phyloP scores from a whole-genome alignment of 352 stramenopile genomes.

The Phytopythium litorale region DNA sequence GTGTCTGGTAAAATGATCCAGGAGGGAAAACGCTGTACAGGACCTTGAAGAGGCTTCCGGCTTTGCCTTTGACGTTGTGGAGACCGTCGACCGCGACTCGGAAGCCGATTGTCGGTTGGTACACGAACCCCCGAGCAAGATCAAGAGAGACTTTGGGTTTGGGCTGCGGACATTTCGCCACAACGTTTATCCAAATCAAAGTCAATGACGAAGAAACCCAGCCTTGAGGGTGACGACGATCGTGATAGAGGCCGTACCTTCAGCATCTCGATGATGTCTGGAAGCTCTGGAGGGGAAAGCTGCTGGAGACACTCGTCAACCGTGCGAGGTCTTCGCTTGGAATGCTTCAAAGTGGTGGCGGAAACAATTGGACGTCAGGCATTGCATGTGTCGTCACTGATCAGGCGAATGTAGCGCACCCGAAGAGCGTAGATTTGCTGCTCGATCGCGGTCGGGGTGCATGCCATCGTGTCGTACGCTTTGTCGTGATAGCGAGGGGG shows the following conservation, averaged over 20 bases:
- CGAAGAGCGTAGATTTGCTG: slow-evolving; percentile 56
- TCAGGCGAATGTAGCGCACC: slow-evolving; percentile 12
- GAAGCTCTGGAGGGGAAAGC: background rate
- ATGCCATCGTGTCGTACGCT: slow-evolving; percentile 49
- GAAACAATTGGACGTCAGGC: background rate
- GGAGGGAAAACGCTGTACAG: slow-evolving; percentile 49
- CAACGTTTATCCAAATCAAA: background rate
- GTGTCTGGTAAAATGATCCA: slow-evolving; percentile 57
- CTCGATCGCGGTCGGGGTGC: slow-evolving; percentile 43
- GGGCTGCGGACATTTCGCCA: slow-evolving; percentile 9
- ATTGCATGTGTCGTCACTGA: background rate
- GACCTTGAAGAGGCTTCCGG: slow-evolving; percentile 45
- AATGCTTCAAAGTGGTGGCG: background rate
- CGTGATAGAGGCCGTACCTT: background rate
- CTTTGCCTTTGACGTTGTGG: slow-evolving; percentile 61
- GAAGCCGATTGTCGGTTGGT: slow-evolving; percentile 58
- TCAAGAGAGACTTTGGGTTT: slow-evolving; percentile 50
- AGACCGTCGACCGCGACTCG: slow-evolving; percentile 59
- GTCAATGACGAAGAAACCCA: background rate
- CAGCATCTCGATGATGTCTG: slow-evolving; percentile 2
- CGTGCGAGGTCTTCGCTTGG: slow-evolving; percentile 15
- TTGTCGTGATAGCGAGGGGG: slow-evolving; percentile 41
- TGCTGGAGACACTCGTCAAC: slow-evolving; percentile 22
- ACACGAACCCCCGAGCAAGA: slow-evolving; percentile 40
- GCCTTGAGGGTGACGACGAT: background rate